Conservation (phyloP, 176 grass and related monocot genomes). For the Cenchrus fungigraminus region DNA sequence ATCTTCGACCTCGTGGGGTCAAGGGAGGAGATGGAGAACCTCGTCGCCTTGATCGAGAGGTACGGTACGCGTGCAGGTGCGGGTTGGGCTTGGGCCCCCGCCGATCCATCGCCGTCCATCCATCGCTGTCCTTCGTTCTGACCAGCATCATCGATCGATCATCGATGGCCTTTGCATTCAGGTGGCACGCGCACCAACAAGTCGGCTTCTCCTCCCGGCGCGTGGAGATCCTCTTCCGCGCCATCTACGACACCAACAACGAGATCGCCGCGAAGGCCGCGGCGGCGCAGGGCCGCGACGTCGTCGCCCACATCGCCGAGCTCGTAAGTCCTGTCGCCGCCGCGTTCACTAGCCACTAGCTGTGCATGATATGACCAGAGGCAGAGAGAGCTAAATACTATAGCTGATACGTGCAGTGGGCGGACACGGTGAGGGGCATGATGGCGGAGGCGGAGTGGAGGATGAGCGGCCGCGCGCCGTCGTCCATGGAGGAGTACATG, state of each 20-base stretch:
- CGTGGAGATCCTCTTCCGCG: constrained; percentile 62
- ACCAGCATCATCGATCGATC: too few species aligned
- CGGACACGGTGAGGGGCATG: background rate
- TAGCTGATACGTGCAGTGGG: constrained; percentile 40
- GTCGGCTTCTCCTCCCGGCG: constrained; percentile 54
- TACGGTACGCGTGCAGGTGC: background rate
- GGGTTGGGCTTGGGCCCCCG: too few species aligned
- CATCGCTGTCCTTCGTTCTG: too few species aligned
- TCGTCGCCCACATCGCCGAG: constrained; percentile 52
- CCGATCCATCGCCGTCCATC: too few species aligned
- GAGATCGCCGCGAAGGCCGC: constrained; percentile 48
- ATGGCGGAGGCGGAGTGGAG: constrained; percentile 59
- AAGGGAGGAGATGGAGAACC: constrained; percentile 56
- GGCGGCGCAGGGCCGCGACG: constrained; percentile 36
- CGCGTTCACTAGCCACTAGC: too few species aligned
- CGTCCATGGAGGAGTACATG: constrained; percentile 61
- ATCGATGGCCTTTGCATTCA: background rate
- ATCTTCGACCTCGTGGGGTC: constrained; percentile 66
- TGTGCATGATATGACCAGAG: too few species aligned
- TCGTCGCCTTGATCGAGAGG: constrained; percentile 60
- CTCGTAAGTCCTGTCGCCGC: constrained; percentile 28
- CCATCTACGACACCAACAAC: constrained; percentile 49
- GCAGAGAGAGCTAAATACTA: too few species aligned
- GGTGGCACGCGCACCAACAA: constrained; percentile 59
- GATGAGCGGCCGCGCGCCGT: constrained; percentile 14